These are phyloP conservation scores for Rhodamnia argentea DNA, from an alignment of 345 rosid genomes.

Conservation along the genomic window DNA sequence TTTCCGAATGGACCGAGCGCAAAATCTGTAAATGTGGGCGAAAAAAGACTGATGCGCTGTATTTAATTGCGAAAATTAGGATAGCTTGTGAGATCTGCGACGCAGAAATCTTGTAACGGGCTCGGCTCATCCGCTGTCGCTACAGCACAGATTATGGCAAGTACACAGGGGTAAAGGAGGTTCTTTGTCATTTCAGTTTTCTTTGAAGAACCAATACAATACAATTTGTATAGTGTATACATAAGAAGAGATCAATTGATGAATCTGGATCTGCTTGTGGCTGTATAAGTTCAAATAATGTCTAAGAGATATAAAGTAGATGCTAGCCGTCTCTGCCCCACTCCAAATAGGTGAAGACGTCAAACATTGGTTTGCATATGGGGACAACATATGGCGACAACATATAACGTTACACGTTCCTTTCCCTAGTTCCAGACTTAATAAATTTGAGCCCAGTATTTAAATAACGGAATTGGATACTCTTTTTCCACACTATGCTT, in stretches of 20 bases:
- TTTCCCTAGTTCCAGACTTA: no score
- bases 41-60: no score
- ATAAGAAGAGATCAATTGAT: not conserved
- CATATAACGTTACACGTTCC: not conserved
- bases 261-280: not conserved
- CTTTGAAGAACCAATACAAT: not conserved
- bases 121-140: not conserved
- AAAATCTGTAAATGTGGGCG: no score
- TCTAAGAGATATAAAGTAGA: not conserved
- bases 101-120: conserved; percentile 11
- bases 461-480: not conserved
- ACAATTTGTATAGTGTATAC: no score
- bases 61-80: not conserved
- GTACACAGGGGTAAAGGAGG: not conserved
- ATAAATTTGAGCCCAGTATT: no score
- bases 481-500: not conserved
- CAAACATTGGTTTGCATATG: not conserved
- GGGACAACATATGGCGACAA: not conserved
- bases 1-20: no score
- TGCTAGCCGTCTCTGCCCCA: not conserved
- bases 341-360: not conserved
- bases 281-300: not conserved
- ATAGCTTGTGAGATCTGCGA: not conserved
- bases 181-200: not conserved
- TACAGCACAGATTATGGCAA: not conserved